Evolutionary conservation across 192 early-diverging fungal genomes (phyloP), one percentile per base, ranked within the genome.

Genomic region (Podila verticillata): DNA sequence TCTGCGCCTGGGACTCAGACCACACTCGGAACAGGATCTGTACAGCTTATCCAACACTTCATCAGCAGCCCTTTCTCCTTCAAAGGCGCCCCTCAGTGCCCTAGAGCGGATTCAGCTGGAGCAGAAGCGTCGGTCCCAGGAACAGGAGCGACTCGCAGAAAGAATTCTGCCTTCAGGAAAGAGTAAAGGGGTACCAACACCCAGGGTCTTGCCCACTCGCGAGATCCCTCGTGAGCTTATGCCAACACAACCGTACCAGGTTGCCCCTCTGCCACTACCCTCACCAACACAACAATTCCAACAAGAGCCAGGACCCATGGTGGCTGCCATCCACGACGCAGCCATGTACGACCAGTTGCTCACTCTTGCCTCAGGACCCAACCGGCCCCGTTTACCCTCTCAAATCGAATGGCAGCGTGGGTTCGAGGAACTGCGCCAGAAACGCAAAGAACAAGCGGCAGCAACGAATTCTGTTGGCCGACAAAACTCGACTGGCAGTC

Each of bases 351-450:
- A 80, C 36, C 69, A 80, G 31, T 65, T 80, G 15, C 32, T 80
- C 4, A 30, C 61, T 3, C 66, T 72, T 9, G 48, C 35, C 6
- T 61, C 77, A 10, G 65, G 70, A 22, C 59, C 77, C 5, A 67
- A 68, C 47, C 77, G 77, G 4, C 77, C 77, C 0, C 68, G 77
- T 0, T 64, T 80, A 10, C 77, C 77, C 17, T 62, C 69, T 7
- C 70, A 67, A n/a, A n/a, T 60, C 9, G 77, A 80, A 36, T 80
- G 77, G 77, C 61, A 80, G 57, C 62, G 57, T 6, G 70, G 69
- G 30, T 28, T 72, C 19, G 77, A 80, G 31, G 65, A 80, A 9
- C 31, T 79, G 17, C 44, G 58, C 15, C 69, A 71, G 36, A 66
- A 64, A 26, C 75, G 64, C 2, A 72, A 63, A 20, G 57, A 72